phyloP scores from a whole-genome alignment of 73 alveolate genomes.

The Tetrahymena thermophila region DNA sequence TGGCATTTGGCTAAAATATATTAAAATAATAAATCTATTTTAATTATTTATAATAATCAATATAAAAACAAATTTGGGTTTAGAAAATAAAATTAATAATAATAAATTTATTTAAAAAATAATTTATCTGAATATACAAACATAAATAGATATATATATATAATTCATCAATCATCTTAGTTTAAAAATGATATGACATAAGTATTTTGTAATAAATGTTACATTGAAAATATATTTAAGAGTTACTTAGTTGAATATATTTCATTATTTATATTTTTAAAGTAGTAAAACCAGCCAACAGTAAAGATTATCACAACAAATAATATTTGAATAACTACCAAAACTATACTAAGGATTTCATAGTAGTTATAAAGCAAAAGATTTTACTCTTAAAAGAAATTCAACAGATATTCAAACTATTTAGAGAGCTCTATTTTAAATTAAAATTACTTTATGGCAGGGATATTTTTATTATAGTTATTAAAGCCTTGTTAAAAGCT shows the following conservation, averaged over 20 bases:
- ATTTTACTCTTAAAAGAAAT: neutral
- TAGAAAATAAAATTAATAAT: too few species aligned
- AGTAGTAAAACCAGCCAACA: neutral
- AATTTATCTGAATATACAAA: too few species aligned
- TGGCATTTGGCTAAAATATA: too few species aligned
- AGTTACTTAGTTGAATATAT: neutral
- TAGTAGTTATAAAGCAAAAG: neutral
- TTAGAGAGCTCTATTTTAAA: neutral
- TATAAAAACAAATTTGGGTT: too few species aligned
- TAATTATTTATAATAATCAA: too few species aligned
- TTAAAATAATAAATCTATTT: too few species aligned
- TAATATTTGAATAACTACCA: neutral
- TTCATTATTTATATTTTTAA: too few species aligned
- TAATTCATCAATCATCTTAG: neutral
- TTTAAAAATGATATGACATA: neutral
- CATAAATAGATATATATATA: neutral
- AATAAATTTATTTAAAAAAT: too few species aligned
- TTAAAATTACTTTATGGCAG: neutral
- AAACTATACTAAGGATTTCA: neutral
- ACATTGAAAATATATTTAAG: neutral
- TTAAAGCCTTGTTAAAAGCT: neutral
- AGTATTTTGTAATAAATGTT: too few species aligned
- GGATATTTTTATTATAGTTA: too few species aligned
- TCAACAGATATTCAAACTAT: neutral
- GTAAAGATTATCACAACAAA: neutral